Base-by-base conservation (phyloP, 495 filamentous ascomycete species). In the Daldinia decipiens region DNA sequence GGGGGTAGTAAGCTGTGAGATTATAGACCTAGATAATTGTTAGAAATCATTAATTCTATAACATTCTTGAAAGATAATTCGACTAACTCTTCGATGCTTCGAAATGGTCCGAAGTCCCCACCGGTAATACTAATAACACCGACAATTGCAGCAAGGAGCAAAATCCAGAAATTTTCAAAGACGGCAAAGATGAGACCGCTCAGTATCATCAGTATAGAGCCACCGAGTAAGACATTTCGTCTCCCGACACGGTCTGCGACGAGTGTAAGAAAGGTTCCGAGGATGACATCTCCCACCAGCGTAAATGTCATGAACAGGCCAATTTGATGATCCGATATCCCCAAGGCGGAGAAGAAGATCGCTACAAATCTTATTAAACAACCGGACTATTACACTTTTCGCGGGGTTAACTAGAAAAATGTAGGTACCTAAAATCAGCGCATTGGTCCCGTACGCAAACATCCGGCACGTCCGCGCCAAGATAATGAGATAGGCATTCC, bases 241-340 rank as follows among this genome's bases (percentile, higher is more conserved):
- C 93, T 84, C 11, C 93, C 93, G 56, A 94, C 77, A 1, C 83
- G 78, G 81, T 96, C 93, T 3, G 93, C 92, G 62, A 91, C 87
- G 2, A 93, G 79, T 0, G 93, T 93, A 26, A 97, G 83, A 26
- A 90, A 72, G 19, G 93, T 88, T 57, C 92, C 93, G 62, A 96
- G 90, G 27, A 89, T 68, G 1, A 92, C 90, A 81, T 97, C 93
- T 29, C 93, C 93, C 17, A 92, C 79, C 59, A 96, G 79, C 0
- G 93, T 97, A 53, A 95, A 79, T 4, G 91, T 93, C 92, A 97
- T 97, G 78, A 97, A 95, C 4, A 94, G 82, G 15, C 93, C 93
- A 47, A 92, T 94, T n/a, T 82, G 82, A n/a, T 87, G 83, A 71
- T 92, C 88, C 0, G 91, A 85, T 68, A 90, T 87, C 11, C 82